phyloP scores from a whole-genome alignment of 257 asterid genomes.

The Gentiana straminea region DNA sequence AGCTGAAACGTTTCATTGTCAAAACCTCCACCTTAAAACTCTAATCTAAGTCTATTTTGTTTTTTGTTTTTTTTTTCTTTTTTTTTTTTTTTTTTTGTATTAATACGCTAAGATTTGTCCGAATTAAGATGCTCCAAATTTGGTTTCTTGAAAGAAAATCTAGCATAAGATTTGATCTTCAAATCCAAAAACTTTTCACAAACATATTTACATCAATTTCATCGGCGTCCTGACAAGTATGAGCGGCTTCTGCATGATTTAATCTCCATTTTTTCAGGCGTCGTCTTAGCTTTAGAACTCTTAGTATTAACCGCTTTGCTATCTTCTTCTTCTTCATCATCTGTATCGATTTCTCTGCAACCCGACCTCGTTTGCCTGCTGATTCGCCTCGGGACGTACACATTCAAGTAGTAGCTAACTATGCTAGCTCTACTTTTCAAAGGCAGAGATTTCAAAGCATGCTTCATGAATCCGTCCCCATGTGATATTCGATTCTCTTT shows the following conservation, averaged over 20 bases:
- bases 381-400: conserved; percentile 8
- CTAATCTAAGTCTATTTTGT: too few species aligned
- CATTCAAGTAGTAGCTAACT: conserved; percentile 16
- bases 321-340: conserved; percentile 8
- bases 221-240: conserved; percentile 5
- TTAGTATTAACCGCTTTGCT: background rate
- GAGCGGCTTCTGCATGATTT: too few species aligned
- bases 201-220: background rate
- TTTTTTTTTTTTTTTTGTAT: too few species aligned
- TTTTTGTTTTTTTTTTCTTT: too few species aligned
- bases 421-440: conserved; percentile 9
- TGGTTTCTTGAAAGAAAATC: too few species aligned
- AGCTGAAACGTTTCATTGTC: too few species aligned
- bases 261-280: background rate
- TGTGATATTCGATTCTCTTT: conserved; percentile 4
- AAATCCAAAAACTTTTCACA: too few species aligned
- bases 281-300: background rate
- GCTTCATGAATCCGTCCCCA: conserved; percentile 8
- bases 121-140: too few species aligned
- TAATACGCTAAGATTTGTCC: too few species aligned
- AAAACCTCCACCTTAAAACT: too few species aligned
- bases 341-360: conserved; percentile 1
- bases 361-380: conserved; percentile 1
- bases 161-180: too few species aligned
- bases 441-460: conserved; percentile 15